Evolutionary conservation across 2,329 filamentous ascomycete genomes (phyloP).

Genomic region (Fonsecaea pedrosoi): DNA sequence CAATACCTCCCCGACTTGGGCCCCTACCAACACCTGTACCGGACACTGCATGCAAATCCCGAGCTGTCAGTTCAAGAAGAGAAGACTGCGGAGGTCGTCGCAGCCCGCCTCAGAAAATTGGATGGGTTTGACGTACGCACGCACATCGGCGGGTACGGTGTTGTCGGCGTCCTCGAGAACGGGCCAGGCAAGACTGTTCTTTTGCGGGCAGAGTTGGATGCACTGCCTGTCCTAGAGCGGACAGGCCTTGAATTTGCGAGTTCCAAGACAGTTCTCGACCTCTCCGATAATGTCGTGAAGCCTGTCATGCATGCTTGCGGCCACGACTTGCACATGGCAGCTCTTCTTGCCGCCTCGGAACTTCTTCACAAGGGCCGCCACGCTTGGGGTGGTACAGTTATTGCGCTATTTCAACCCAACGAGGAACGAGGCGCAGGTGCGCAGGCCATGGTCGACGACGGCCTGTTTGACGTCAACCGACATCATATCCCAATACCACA

Average conservation of each 20-base stretch:
- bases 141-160: conserved; percentile 54
- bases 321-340: conserved; percentile 66
- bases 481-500: conserved; percentile 58
- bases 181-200: conserved; percentile 53
- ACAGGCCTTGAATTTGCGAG: conserved; percentile 58
- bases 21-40: conserved; percentile 62
- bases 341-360: conserved; percentile 60
- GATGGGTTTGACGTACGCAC: conserved; percentile 45
- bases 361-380: conserved; percentile 52
- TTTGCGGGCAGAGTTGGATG: conserved; percentile 58
- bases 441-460: conserved; percentile 66
- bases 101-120: conserved; percentile 47
- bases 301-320: conserved; percentile 64
- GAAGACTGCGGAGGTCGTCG: conserved; percentile 57
- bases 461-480: conserved; percentile 54
- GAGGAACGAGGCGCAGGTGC: conserved; percentile 70
- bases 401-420: conserved; percentile 70
- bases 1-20: conserved; percentile 8
- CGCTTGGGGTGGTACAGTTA: conserved; percentile 67
- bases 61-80: conserved; percentile 65
- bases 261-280: conserved; percentile 48
- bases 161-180: conserved; percentile 52
- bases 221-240: conserved; percentile 55
- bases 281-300: conserved; percentile 54
- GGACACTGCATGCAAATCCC: conserved; percentile 63